Evolutionary conservation across 169 alveolate genomes (phyloP).

Genomic region (Eimeria necatrix): DNA sequence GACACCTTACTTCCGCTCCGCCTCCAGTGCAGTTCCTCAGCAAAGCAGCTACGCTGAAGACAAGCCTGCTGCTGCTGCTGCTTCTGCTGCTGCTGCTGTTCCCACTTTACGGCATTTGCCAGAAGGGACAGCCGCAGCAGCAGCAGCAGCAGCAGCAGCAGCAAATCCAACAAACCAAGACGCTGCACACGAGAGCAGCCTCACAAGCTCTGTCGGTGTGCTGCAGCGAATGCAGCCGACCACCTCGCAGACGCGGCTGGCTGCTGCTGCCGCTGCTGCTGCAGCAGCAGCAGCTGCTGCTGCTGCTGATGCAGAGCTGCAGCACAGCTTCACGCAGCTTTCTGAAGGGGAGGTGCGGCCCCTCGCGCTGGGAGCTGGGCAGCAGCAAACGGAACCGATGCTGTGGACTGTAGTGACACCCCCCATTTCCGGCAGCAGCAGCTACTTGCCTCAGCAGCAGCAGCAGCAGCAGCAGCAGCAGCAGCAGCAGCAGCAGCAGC

Average conservation of each 20-base stretch:
- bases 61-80: constrained; percentile 17
- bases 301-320: not conserved
- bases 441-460: not conserved
- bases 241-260: not conserved
- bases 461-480: not conserved
- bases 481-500: constrained; percentile 28
- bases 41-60: not conserved
- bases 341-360: constrained; percentile 35
- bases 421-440: not conserved
- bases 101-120: not conserved
- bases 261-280: not conserved
- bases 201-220: not conserved
- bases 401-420: constrained; percentile 40
- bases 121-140: not conserved
- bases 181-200: too few relatives aligned
- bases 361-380: not conserved
- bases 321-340: constrained; percentile 43
- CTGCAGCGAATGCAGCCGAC: not conserved
- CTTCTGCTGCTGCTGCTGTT: constrained; percentile 8
- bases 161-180: not conserved
- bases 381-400: not conserved
- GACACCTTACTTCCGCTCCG: constrained; percentile 32
- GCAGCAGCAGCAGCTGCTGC: constrained; percentile 8
- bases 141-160: constrained; percentile 40
- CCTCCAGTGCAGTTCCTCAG: constrained; percentile 2